Evolutionary conservation across 2,329 filamentous ascomycete species (phyloP), one percentile per base, ranked within the genome.

Genomic region (Dactylellina sp.): DNA sequence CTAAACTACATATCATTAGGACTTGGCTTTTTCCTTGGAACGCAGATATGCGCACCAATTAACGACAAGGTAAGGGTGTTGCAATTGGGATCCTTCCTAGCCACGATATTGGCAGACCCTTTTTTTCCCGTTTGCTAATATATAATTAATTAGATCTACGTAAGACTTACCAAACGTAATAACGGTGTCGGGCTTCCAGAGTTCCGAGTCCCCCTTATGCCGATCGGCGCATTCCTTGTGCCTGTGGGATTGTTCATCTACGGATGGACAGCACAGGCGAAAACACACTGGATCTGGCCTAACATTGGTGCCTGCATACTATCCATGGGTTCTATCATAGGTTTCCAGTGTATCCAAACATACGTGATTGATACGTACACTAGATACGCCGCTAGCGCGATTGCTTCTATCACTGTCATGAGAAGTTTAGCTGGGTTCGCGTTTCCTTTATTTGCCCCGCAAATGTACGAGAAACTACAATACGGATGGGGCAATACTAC

Each of bases 351-450:
- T 32, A 84, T 86, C 46, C 85, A 88, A 56, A 87, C 86, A 1
- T 90, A 90, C 76, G 83, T 89, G 1, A 84, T 90, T 14, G 87
- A 89, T 59, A 85, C 84, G 1, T 85, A 83, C 64, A 81, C 81
- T 16, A 75, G 82, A 44, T 84, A 84, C 63, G 83, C 84, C 2
- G 84, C 84, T 12, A 83, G 81, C 0, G 84, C 84, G 0, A 84
- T 85, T 44, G 86, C 85, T 0, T 86, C 85, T 0, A 85, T 85
- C 11, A 85, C 85, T 0, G 83, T 88, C 1, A 81, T 88, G 28
- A 81, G 86, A 25, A 86, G 84, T 0, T 80, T 89, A 59, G 83
- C 84, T 0, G 87, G 86, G 0, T 87, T 87, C 4, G 81, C 87
- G 0, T 84, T 90, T 0, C 88, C 89, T 0, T 81, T 90, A 1